Percentiles rank a stretch among this genome's conserved stretches.
These are phyloP conservation scores for Lentithecium fluviatile DNA, from an alignment of 495 filamentous ascomycete genomes.

Conservation along the genomic window DNA sequence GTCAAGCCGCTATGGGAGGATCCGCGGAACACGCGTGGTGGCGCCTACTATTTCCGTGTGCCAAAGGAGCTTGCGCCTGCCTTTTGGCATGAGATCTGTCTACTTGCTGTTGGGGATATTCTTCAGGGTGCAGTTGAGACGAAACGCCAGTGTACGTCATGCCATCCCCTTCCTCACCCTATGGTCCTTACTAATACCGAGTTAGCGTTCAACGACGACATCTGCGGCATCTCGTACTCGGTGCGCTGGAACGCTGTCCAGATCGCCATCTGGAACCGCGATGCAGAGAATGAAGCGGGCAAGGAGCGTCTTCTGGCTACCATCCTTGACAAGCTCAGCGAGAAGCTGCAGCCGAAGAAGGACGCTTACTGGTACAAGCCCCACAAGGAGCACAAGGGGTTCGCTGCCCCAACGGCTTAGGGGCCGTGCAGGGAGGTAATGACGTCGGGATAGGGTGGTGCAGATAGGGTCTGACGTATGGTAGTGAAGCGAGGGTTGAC, in stretches of 20 bases:
- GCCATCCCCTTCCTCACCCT: background rate
- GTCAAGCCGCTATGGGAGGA: slow-evolving; percentile 91
- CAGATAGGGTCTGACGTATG: no score
- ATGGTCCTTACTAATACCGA: slow-evolving; percentile 7
- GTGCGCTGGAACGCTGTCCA: slow-evolving; percentile 75
- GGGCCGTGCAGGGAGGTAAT: background rate
- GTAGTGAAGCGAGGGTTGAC: no score
- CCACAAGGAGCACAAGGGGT: slow-evolving; percentile 60
- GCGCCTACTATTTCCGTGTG: slow-evolving; percentile 84
- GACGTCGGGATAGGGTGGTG: slow-evolving; percentile 11
- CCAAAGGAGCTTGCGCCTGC: slow-evolving; percentile 68
- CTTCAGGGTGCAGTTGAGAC: slow-evolving; percentile 72
- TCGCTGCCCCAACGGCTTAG: slow-evolving; percentile 20
- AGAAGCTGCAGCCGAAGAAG: slow-evolving; percentile 65
- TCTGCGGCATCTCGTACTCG: slow-evolving; percentile 70
- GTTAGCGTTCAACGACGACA: slow-evolving; percentile 65
- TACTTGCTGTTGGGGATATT: slow-evolving; percentile 82
- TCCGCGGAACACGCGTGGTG: slow-evolving; percentile 73
- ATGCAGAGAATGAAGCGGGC: slow-evolving; percentile 66
- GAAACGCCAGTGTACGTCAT: slow-evolving; percentile 50
- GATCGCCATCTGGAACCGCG: slow-evolving; percentile 86
- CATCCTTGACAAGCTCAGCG: slow-evolving; percentile 66
- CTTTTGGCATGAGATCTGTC: slow-evolving; percentile 76
- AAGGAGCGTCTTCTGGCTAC: slow-evolving; percentile 67
- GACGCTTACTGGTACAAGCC: slow-evolving; percentile 70